Evolutionary conservation across 805 yeast genomes (phyloP).

Genomic region (Zygosaccharomyces kombuchaensis): DNA sequence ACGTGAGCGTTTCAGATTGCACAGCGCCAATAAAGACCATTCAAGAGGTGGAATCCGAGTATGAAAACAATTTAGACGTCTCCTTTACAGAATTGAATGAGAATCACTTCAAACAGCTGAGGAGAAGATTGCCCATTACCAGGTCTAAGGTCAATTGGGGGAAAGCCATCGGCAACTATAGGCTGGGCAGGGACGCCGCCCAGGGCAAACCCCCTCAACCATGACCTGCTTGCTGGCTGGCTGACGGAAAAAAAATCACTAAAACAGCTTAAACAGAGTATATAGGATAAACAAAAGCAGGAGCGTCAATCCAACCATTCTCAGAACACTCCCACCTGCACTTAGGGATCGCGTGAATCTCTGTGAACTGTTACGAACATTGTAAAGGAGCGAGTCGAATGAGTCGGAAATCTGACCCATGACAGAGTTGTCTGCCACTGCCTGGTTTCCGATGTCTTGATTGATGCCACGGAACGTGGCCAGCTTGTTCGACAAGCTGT

Average conservation of each 20-base stretch:
- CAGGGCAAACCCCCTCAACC: slow-evolving; percentile 33
- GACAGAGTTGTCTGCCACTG: slow-evolving; percentile 48
- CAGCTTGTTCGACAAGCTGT: slow-evolving; percentile 60
- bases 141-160: slow-evolving; percentile 95
- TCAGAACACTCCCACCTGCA: slow-evolving; percentile 56
- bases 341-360: slow-evolving; percentile 52
- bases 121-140: slow-evolving; percentile 90
- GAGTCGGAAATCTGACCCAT: slow-evolving; percentile 45
- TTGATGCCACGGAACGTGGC: slow-evolving; percentile 62
- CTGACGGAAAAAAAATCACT: slow-evolving; percentile 11
- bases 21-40: slow-evolving; percentile 43
- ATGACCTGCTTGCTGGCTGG: not conserved
- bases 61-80: slow-evolving; percentile 55
- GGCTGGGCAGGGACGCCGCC: slow-evolving; percentile 76
- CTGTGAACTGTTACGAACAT: slow-evolving; percentile 48
- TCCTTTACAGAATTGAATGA: slow-evolving; percentile 74
- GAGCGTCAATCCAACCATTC: slow-evolving; percentile 55
- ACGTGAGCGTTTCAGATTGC: slow-evolving; percentile 26
- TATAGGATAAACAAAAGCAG: slow-evolving; percentile 52
- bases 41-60: slow-evolving; percentile 50
- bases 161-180: slow-evolving; percentile 82
- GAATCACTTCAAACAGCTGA: slow-evolving; percentile 69
- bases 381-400: slow-evolving; percentile 45
- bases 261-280: slow-evolving; percentile 48
- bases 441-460: slow-evolving; percentile 61